Evolutionary conservation across 352 stramenopile genomes (phyloP), one percentile per base, ranked within the genome.

Genomic region (Stephanocyclus meneghinianus): DNA sequence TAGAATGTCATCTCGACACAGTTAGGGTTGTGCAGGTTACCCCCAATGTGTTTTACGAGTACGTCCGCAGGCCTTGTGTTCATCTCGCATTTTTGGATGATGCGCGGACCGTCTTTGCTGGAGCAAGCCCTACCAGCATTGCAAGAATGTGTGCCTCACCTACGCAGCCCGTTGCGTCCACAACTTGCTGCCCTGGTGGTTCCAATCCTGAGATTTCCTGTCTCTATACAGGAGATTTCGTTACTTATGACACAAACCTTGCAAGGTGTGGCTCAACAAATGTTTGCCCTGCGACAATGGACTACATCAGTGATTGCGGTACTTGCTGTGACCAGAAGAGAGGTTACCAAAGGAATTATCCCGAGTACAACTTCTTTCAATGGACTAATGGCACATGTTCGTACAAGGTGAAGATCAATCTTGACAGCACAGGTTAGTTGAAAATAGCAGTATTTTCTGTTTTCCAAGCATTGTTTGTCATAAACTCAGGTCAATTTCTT

Each of bases 41-140:
- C 35, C 72, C 60, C 9, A 47, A 78, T 32, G 74, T 92, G 13
- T 93, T 86, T 69, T 87, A 84, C 69, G 75, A 87, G 44, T 86
- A 76, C 64, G 45, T 86, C 32, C 40, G 66, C 13, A 64, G 35
- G 18, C 74, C 79, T 1, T 86, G 79, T 50, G 79, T 86, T 21
- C 62, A 86, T 13, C 61, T 75, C 63, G 37, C 70, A 16, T 86
- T 86, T 42, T 66, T 81, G n/a, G 60, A 63, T 30, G 29, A 65
- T 13, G 53, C 66, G 0, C 65, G 61, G 21, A 60, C 30, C 9
- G 74, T 81, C 1, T 76, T 53, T 42, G 57, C 57, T 21, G 65
- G 62, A 8, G 56, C 16, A 7, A 37, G 35, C 13, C 60, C 15
- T 13, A n/a, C 40, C 42, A 62, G 53, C n/a, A 16, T 62, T 15